These are phyloP conservation scores for Debaryomycetaceae sp. DNA, from an alignment of 1,139 yeast genomes.

Conservation along the genomic window DNA sequence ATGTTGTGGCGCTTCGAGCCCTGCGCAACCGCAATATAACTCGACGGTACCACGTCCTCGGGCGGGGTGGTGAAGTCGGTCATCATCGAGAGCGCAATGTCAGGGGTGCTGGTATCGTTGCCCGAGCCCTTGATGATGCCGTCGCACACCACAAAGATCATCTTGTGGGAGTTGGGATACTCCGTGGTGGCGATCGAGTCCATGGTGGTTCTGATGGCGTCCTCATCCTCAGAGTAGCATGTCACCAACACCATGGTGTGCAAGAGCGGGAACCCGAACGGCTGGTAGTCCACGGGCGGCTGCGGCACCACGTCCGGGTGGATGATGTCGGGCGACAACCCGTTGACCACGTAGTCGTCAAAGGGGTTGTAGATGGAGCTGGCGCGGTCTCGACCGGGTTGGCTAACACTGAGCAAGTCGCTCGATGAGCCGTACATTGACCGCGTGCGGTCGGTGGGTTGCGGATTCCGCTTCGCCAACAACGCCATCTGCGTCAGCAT, in stretches of 20 bases:
- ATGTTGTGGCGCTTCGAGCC: slow-evolving; percentile 92
- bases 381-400: slow-evolving; percentile 21
- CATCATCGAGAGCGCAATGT: slow-evolving; percentile 83
- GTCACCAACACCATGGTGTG: slow-evolving; percentile 84
- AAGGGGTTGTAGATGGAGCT: slow-evolving; percentile 35
- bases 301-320: slow-evolving; percentile 75
- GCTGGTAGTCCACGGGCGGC: slow-evolving; percentile 86
- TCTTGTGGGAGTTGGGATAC: slow-evolving; percentile 90
- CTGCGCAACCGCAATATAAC: slow-evolving; percentile 92
- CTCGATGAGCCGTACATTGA: slow-evolving; percentile 32
- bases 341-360: slow-evolving; percentile 38
- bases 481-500: slow-evolving; percentile 54
- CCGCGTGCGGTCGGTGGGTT: background rate
- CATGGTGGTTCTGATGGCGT: slow-evolving; percentile 78
- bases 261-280: slow-evolving; percentile 82
- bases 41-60: slow-evolving; percentile 71
- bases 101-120: slow-evolving; percentile 81
- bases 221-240: slow-evolving; percentile 90
- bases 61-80: slow-evolving; percentile 68
- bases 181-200: slow-evolving; percentile 92
- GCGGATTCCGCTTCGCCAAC: slow-evolving; percentile 10
- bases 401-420: slow-evolving; percentile 36
- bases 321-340: slow-evolving; percentile 67
- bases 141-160: slow-evolving; percentile 82
- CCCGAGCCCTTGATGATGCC: slow-evolving; percentile 95